Conservation (phyloP, 495 filamentous ascomycete genomes). For the Hamigera avellanea region DNA sequence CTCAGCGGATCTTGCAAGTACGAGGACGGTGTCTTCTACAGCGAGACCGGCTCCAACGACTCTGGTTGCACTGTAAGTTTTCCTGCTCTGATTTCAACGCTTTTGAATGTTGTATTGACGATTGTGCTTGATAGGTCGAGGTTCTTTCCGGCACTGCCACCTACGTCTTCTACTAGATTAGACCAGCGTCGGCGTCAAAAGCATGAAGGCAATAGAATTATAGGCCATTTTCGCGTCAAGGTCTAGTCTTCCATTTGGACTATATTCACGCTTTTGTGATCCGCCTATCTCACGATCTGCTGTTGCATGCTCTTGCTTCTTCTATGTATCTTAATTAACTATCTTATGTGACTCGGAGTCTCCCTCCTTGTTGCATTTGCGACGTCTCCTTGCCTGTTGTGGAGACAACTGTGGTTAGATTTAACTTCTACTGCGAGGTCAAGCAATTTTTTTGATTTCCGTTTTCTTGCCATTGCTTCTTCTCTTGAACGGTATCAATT, state of each 20-base stretch:
- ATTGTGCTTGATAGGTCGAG: conserved; percentile 22
- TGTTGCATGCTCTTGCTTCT: conserved; percentile 16
- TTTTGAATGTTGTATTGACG: conserved; percentile 5
- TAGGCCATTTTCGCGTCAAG: neutral
- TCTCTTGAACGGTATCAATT: neutral
- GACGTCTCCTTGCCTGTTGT: conserved; percentile 9
- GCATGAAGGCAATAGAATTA: neutral
- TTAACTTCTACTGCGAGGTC: conserved; percentile 7
- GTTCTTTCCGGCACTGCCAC: conserved; percentile 34
- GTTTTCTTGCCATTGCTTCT: neutral
- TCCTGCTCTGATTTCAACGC: neutral
- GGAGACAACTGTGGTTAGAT: conserved; percentile 14
- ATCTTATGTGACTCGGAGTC: conserved; percentile 23
- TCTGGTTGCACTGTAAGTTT: conserved; percentile 59
- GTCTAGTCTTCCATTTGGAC: conserved; percentile 1
- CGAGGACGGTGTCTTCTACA: conserved; percentile 46
- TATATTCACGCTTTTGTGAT: conserved; percentile 8
- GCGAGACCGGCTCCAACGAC: conserved; percentile 24
- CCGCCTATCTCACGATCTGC: conserved; percentile 19
- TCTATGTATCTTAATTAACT: conserved; percentile 36
- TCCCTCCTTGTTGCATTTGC: conserved; percentile 20
- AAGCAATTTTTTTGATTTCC: conserved; percentile 1
- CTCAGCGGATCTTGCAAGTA: conserved; percentile 60
- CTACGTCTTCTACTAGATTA: conserved; percentile 32
- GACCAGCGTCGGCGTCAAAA: neutral